phyloP scores from a whole-genome alignment of 2,329 filamentous ascomycete species.

The Penicillium oxalicum region DNA sequence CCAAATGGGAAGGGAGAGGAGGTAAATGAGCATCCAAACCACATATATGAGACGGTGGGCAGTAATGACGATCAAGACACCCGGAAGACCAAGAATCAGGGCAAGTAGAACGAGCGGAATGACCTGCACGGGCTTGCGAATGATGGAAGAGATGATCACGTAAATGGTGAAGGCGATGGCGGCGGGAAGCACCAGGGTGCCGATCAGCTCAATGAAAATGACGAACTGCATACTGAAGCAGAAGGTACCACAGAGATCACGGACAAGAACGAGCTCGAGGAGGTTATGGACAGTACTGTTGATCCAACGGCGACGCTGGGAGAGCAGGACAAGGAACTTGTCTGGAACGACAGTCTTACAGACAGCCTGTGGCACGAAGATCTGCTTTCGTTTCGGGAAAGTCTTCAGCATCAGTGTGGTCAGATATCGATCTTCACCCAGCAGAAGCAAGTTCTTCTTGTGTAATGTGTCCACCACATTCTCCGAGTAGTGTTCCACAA shows the following conservation, averaged over 20 bases:
- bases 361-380: conserved; percentile 96
- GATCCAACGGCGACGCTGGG: conserved; percentile 95
- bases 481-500: conserved; percentile 98
- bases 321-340: conserved; percentile 82
- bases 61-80: conserved; percentile 83
- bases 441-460: conserved; percentile 88
- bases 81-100: conserved; percentile 88
- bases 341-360: conserved; percentile 98
- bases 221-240: conserved; percentile 99
- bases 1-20: conserved; percentile 89
- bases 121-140: conserved; percentile 67
- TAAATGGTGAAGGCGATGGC: conserved; percentile 97
- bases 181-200: conserved; percentile 88
- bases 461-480: conserved; percentile 98
- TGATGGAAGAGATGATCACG: conserved; percentile 82
- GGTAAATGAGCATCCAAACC: conserved; percentile 94
- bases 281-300: conserved; percentile 98
- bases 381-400: conserved; percentile 97
- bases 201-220: conserved; percentile 88
- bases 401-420: conserved; percentile 97
- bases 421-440: conserved; percentile 91
- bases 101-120: conserved; percentile 86
- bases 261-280: conserved; percentile 92
- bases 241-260: conserved; percentile 95
- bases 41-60: conserved; percentile 91